Base-by-base conservation (phyloP, 495 filamentous ascomycete genomes). In the Barbatosphaeria neglecta region DNA sequence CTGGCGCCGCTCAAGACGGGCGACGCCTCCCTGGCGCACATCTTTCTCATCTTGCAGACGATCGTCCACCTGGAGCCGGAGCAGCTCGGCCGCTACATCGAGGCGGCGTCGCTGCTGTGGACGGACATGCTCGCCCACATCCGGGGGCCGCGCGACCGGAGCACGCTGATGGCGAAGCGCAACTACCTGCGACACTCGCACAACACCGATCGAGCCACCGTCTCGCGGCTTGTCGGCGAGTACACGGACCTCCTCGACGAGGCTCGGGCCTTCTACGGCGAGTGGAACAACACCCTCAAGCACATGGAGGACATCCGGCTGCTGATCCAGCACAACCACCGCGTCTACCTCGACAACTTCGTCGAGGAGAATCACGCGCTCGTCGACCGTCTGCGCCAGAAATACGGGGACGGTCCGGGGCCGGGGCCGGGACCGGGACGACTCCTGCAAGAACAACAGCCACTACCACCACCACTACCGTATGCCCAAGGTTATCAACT, bases 151-250 rank as follows among this genome's bases (percentile, higher is more conserved):
- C 20, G 20, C 8, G 39, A 41, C 22, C 39, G 39, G n/a, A 41
- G 39, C 22, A 23, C 22, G 20, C 39, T 41, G 20, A 41, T 41
- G 39, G 39, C 39, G 1, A 41, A 24, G 22, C 39, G 39, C 39
- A 41, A 41, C 39, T 41, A 41, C 39, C 22, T 41, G 20, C 39
- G 39, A 19, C 39, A 41, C 39, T 41, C 39, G 9, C 23, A 41
- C 20, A 41, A 22, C 39, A 10, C 24, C 19, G 39, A 22, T 15
- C 20, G 9, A 10, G 22, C 39, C 18, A 13, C 39, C 18, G 6
- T 41, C 31, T 11, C 31, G 31, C 31, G 13, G 6, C 20, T 41
- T 2, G n/a, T 41, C 10, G 15, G 15, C 15, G 39, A 41, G 20
- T 41, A 41, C 22, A 23, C 20, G 4, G 2, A 22, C 18, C 22